Evolutionary conservation across 176 grass and related monocot species (phyloP).

Genomic region (Oryza brachyantha): DNA sequence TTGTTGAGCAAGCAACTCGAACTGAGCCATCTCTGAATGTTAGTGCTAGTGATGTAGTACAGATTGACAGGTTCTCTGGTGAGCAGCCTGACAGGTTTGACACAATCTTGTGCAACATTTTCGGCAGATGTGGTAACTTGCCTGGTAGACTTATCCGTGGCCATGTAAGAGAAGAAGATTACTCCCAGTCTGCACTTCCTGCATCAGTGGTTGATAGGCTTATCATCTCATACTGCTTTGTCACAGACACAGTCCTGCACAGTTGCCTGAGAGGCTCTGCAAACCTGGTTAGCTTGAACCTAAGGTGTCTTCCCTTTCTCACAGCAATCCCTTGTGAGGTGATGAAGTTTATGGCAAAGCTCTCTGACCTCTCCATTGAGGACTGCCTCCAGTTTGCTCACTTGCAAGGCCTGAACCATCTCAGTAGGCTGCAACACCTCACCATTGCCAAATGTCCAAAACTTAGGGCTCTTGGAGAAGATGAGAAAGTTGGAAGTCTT

Average conservation of each 20-base stretch:
- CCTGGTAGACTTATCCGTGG: not conserved
- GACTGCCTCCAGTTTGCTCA: not conserved
- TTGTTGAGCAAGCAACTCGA: not conserved
- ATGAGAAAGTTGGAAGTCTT: not conserved
- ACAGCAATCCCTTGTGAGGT: not conserved
- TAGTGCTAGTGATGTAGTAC: not conserved
- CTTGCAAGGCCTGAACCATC: not conserved
- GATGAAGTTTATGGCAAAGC: not conserved
- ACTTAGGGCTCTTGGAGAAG: not conserved
- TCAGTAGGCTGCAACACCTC: slow-evolving; percentile 1
- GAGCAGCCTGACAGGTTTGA: not conserved
- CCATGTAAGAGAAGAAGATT: not conserved
- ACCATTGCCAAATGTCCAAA: not conserved
- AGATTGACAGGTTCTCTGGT: slow-evolving; percentile 2
- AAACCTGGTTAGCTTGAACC: slow-evolving; percentile 13
- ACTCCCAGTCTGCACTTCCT: not conserved
- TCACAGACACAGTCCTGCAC: not conserved
- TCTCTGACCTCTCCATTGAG: slow-evolving; percentile 1
- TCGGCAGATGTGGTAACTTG: not conserved
- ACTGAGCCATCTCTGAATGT: not conserved
- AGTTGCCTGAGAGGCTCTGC: not conserved
- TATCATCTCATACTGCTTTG: not conserved
- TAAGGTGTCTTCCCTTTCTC: not conserved
- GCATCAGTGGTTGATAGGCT: not conserved
- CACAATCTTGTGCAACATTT: not conserved